Base-by-base conservation (phyloP, 768 basidiomycete genomes). In the Lentinus brumalis region DNA sequence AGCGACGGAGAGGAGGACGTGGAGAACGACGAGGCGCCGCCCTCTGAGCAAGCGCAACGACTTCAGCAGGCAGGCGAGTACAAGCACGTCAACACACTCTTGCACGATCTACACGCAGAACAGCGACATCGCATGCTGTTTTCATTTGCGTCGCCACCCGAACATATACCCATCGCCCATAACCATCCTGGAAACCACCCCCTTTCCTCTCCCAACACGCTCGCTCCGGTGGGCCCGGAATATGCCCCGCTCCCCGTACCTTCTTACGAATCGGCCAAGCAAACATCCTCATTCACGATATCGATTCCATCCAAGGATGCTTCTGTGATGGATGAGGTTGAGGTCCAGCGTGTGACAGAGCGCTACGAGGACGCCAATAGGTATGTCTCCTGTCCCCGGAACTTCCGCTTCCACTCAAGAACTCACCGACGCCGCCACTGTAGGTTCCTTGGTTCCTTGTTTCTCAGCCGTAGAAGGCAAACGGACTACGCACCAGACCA, bases 61-160 rank as follows among this genome's bases (percentile, higher is more conserved):
- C 63, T 64, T 39, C 58, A 66, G 60, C 56, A 63, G 46, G 60
- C 71, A 12, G 72, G 71, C 50, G 74, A 67, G 74, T 93, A 92
- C 75, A 81, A 81, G 69, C 75, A 77, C 35, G 77, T 83, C 57
- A 93, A 93, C 73, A 81, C 66, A 50, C 74, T 89, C 64, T 82
- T 93, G 40, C 85, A 88, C 58, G 85, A 91, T 66, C 70, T 92
- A 53, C 91, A 92, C 66, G 78, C 84, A 41, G 78, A 87, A 26
- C 81, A 88, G 64, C 84, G 88, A 56, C 87, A 89, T 67, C 80
- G 89, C 52, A 75, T 84, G 38, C 59, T 85, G 29, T 85, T 77
- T 55, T 60, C 66, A 6, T 62, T 64, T 14, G n/a, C 64, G 30
- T 52, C 57, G 4, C 54, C 42, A 18, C 57, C 44, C 6, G 52